A percentile compares a stretch with the other conserved stretches of the same genome.
These are phyloP conservation scores for Blastomyces parvus DNA, from an alignment of 2,329 filamentous ascomycete species.

Conservation along the genomic window DNA sequence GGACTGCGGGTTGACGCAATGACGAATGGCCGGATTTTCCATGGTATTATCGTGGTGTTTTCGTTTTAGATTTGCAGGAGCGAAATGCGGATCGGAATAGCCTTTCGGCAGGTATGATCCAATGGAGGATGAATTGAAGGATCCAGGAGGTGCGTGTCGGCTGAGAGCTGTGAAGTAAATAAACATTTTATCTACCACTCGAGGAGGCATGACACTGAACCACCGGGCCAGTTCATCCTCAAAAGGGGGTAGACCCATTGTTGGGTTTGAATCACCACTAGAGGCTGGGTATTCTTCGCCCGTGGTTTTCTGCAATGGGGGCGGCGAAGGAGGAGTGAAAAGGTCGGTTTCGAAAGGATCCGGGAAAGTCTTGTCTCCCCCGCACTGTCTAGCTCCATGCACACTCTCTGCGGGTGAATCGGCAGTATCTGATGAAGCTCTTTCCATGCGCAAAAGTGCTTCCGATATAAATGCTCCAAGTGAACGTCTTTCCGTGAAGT, in stretches of 20 bases:
- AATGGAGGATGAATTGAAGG: neutral
- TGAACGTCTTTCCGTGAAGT: constrained; percentile 7
- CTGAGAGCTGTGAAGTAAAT: constrained; percentile 8
- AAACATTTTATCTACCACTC: constrained; percentile 15
- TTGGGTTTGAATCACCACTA: neutral
- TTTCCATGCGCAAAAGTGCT: constrained; percentile 6
- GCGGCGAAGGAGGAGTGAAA: neutral
- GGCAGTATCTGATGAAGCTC: neutral
- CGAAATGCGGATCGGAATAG: neutral
- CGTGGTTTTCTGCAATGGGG: neutral
- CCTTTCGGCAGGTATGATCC: neutral
- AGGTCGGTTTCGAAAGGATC: neutral
- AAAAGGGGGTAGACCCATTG: constrained; percentile 9
- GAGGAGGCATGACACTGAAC: constrained; percentile 13
- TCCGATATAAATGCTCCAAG: constrained; percentile 11
- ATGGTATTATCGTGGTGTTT: neutral
- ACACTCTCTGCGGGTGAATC: neutral
- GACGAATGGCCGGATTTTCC: neutral
- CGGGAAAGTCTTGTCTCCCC: neutral
- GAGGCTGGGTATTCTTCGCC: neutral
- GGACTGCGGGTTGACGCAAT: constrained; percentile 2
- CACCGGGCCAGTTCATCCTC: constrained; percentile 14
- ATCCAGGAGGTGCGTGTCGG: neutral
- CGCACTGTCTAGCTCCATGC: constrained; percentile 3
- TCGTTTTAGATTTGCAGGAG: neutral